These are phyloP conservation scores for Scenedesmus sp. DNA, from an alignment of 163 green algal species.

Conservation along the genomic window DNA sequence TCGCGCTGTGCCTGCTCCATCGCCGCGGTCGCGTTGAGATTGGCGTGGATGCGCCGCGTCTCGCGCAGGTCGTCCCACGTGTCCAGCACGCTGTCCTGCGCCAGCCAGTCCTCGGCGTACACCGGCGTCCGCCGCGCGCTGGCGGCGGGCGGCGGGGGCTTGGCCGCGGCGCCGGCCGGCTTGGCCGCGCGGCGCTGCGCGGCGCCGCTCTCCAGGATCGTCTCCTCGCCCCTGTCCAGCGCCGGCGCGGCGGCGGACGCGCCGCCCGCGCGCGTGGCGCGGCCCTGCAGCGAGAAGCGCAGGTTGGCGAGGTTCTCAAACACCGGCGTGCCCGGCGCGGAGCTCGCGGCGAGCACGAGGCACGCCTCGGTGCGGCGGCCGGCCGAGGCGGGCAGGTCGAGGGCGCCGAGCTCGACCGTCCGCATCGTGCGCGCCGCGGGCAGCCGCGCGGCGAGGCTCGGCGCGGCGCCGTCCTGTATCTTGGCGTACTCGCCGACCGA, in stretches of 20 bases:
- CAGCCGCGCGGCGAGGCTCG: not conserved
- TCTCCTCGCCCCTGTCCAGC: not conserved
- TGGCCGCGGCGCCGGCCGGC: not conserved
- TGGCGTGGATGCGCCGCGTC: too few species aligned
- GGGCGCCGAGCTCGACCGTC: not conserved
- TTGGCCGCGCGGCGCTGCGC: not conserved
- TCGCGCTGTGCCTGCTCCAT: conserved; percentile 34
- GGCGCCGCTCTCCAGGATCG: not conserved
- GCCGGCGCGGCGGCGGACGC: not conserved
- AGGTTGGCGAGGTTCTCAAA: conserved; percentile 38
- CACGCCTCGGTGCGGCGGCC: conserved; percentile 8
- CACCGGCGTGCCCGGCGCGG: not conserved
- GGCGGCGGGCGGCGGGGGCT: not conserved
- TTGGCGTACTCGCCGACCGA: conserved; percentile 19
- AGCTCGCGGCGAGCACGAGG: conserved; percentile 7
- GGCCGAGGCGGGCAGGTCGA: not conserved
- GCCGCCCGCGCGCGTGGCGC: not conserved
- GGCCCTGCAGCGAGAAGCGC: conserved; percentile 15
- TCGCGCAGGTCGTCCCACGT: not conserved
- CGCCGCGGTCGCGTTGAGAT: not conserved
- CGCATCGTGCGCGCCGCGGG: not conserved
- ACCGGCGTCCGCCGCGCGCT: not conserved
- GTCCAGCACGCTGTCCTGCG: not conserved
- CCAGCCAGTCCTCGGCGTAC: conserved; percentile 1
- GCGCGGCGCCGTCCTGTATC: conserved; percentile 13